phyloP scores from a whole-genome alignment of 495 filamentous ascomycete species.

The Talaromyces wortmannii region DNA sequence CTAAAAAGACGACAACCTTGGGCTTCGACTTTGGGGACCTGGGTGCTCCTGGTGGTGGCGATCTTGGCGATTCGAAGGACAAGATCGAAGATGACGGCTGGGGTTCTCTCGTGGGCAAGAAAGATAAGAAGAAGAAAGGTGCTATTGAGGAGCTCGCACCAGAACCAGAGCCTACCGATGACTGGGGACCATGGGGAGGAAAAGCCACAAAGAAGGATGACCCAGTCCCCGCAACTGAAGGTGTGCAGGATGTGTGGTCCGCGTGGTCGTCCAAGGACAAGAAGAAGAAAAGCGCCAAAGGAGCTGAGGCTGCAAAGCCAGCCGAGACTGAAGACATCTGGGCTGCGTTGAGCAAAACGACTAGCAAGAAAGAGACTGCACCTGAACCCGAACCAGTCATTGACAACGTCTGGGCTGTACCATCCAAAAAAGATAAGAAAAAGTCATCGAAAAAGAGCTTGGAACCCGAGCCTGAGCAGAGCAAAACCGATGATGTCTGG shows the following conservation, averaged over 20 bases:
- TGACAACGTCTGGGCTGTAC: conserved; percentile 21
- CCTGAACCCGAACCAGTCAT: conserved; percentile 13
- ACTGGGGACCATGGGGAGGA: conserved; percentile 4
- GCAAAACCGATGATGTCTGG: conserved; percentile 1
- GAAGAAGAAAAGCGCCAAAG: background rate
- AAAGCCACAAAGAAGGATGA: conserved; percentile 1
- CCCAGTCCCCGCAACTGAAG: background rate
- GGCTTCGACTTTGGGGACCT: conserved; percentile 43
- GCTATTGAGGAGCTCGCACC: conserved; percentile 8
- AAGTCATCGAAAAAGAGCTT: conserved; percentile 1
- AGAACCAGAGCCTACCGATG: conserved; percentile 1
- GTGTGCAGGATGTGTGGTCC: conserved; percentile 5
- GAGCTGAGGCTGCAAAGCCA: conserved; percentile 2
- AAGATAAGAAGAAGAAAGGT: conserved; percentile 20
- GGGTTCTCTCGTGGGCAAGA: conserved; percentile 13
- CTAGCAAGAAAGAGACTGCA: conserved; percentile 5
- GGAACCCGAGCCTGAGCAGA: conserved; percentile 5
- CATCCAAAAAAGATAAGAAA: conserved; percentile 20
- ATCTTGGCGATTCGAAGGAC: conserved; percentile 8
- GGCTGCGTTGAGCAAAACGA: conserved; percentile 9
- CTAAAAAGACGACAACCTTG: conserved; percentile 18
- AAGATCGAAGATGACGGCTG: conserved; percentile 13
- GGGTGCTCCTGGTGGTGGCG: conserved; percentile 14
- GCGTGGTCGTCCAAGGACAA: conserved; percentile 7
- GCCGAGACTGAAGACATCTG: conserved; percentile 9